phyloP scores from a whole-genome alignment of 345 rosid genomes.

The Bretschneidera sinensis region DNA sequence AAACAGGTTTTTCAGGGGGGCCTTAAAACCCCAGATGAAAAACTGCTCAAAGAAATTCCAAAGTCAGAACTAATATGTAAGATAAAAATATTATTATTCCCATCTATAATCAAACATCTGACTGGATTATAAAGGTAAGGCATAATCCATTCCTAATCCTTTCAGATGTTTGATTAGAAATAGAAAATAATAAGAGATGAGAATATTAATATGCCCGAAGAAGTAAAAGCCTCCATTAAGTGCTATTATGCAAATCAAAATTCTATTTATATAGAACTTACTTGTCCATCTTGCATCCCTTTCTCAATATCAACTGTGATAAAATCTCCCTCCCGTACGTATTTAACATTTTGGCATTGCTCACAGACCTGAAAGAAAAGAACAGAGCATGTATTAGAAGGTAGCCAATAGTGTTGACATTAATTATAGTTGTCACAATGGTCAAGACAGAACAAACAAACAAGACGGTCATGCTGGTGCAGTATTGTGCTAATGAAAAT shows the following conservation, averaged over 20 bases:
- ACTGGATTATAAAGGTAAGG: neutral
- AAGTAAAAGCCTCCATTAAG: neutral
- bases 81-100: neutral
- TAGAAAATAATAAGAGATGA: neutral
- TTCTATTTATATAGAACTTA: slow-evolving; percentile 25
- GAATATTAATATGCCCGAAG: neutral
- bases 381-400: slow-evolving; percentile 5
- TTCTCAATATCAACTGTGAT: slow-evolving; percentile 98
- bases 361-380: slow-evolving; percentile 76
- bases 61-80: too few species aligned
- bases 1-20: neutral
- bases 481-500: neutral
- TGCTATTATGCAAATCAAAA: neutral
- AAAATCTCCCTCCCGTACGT: slow-evolving; percentile 76
- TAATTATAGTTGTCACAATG: neutral
- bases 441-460: neutral
- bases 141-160: too few species aligned
- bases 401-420: neutral
- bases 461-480: neutral
- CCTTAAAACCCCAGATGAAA: neutral
- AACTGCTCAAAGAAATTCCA: neutral
- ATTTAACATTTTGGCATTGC: slow-evolving; percentile 92
- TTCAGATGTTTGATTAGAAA: too few species aligned
- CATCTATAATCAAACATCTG: neutral
- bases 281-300: slow-evolving; percentile 99